These are phyloP conservation scores for Salvia rosmarinus DNA, from an alignment of 257 asterid species.

Conservation along the genomic window DNA sequence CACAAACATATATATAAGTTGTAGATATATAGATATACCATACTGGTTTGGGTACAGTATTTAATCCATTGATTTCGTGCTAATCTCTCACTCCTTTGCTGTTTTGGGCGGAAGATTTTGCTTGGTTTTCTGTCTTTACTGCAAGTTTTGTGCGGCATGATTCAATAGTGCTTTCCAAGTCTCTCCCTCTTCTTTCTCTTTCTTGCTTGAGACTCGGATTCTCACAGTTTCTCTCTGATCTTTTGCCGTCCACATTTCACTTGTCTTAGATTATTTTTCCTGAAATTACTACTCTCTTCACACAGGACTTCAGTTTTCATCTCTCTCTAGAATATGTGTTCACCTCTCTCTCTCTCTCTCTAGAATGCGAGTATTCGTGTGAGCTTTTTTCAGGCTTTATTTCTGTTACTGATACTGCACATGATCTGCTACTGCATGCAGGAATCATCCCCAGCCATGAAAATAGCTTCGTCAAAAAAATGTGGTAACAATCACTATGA, in stretches of 20 bases:
- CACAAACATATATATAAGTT: background rate
- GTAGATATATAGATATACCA: too few species aligned
- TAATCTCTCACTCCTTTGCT: constrained; percentile 24
- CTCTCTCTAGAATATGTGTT: background rate
- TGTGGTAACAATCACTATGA: background rate
- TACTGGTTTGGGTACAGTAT: constrained; percentile 23
- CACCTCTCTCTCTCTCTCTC: constrained; percentile 8
- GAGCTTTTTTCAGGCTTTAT: background rate
- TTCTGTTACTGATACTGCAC: background rate
- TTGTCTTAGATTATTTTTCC: constrained; percentile 23
- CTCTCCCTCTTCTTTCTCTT: constrained; percentile 26
- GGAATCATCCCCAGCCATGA: background rate
- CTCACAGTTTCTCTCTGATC: constrained; percentile 3
- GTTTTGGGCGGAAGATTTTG: constrained; percentile 27
- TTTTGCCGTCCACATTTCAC: constrained; percentile 33
- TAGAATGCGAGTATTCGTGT: background rate
- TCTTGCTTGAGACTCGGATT: constrained; percentile 37
- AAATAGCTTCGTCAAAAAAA: background rate
- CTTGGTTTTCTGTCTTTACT: background rate
- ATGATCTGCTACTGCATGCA: constrained; percentile 36
- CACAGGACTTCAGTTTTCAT: constrained; percentile 2
- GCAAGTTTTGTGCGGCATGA: constrained; percentile 33
- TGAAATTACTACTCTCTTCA: constrained; percentile 1
- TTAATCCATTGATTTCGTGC: constrained; percentile 27
- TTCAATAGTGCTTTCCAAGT: constrained; percentile 41